Conservation (phyloP, 2,329 filamentous ascomycete genomes). For the Diaporthe ilicicola region DNA sequence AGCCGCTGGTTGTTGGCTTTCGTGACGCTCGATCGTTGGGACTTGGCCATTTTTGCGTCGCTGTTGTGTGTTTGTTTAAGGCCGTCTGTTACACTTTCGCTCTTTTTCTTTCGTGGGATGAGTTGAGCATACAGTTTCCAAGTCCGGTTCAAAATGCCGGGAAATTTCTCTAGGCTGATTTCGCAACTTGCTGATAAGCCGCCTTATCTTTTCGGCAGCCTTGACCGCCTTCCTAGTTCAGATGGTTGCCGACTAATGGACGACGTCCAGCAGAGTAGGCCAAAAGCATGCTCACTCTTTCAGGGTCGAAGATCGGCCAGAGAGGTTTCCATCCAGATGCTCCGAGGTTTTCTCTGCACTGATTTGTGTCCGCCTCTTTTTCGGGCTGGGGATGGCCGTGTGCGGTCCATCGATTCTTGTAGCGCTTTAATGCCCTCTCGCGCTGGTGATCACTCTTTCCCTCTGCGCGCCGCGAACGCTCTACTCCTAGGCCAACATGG, state of each 20-base stretch:
- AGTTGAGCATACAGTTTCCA: slow-evolving; percentile 5
- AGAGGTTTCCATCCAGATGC: neutral
- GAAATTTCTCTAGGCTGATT: neutral
- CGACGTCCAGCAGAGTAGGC: neutral
- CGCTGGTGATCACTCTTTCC: slow-evolving; percentile 23
- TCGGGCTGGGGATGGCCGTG: slow-evolving; percentile 19
- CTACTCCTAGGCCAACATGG: slow-evolving; percentile 33
- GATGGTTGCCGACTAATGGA: neutral
- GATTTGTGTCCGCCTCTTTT: neutral
- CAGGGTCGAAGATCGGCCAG: neutral
- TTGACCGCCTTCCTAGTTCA: slow-evolving; percentile 17
- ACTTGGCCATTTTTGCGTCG: slow-evolving; percentile 78
- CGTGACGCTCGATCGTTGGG: slow-evolving; percentile 77
- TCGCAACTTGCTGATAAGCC: slow-evolving; percentile 6
- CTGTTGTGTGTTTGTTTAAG: neutral
- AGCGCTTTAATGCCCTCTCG: slow-evolving; percentile 16
- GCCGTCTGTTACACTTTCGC: neutral
- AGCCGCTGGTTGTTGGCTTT: slow-evolving; percentile 87
- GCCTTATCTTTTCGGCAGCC: slow-evolving; percentile 18
- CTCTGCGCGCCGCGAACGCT: slow-evolving; percentile 12
- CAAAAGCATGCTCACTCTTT: neutral
- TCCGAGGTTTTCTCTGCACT: neutral
- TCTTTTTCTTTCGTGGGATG: neutral
- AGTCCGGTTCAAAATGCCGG: slow-evolving; percentile 1
- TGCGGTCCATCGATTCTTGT: neutral